These are phyloP conservation scores for Mortierella polycephala DNA, from an alignment of 371 early-diverging fungal genomes.

Conservation along the genomic window DNA sequence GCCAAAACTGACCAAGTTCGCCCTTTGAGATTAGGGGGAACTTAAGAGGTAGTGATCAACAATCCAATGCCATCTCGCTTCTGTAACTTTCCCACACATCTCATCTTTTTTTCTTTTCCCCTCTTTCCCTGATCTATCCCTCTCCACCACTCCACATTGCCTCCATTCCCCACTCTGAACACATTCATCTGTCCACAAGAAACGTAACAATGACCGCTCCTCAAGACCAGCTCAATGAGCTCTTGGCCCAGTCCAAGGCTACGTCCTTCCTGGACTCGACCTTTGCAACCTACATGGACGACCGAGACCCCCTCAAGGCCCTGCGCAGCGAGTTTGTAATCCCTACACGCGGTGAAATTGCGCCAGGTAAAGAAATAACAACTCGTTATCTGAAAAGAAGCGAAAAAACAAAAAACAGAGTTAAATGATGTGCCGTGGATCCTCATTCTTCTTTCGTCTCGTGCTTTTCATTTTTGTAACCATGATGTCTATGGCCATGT, in stretches of 20 bases:
- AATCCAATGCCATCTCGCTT: neutral
- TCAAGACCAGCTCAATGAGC: conserved; percentile 29
- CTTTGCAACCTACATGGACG: conserved; percentile 72
- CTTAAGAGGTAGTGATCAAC: too few relatives aligned
- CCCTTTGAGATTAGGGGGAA: neutral
- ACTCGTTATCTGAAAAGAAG: neutral
- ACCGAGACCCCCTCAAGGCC: conserved; percentile 61
- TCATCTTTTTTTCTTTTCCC: neutral
- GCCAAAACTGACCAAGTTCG: neutral
- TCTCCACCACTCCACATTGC: neutral
- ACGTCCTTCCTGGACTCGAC: conserved; percentile 37
- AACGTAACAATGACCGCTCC: conserved; percentile 19
- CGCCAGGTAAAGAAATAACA: conserved; percentile 27
- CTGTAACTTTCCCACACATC: conserved; percentile 8
- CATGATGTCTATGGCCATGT: too few relatives aligned
- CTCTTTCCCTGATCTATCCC: neutral
- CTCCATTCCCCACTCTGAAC: neutral
- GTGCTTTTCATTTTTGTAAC: too few relatives aligned
- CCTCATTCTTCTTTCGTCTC: neutral
- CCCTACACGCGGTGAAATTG: conserved; percentile 64
- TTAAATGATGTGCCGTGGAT: too few relatives aligned
- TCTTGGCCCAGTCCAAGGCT: conserved; percentile 35
- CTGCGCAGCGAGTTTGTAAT: conserved; percentile 77
- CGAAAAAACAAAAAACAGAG: too few relatives aligned
- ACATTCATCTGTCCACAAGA: neutral